Evolutionary conservation across 768 basidiomycete genomes (phyloP).

Genomic region (Hebeloma cylindrosporum): DNA sequence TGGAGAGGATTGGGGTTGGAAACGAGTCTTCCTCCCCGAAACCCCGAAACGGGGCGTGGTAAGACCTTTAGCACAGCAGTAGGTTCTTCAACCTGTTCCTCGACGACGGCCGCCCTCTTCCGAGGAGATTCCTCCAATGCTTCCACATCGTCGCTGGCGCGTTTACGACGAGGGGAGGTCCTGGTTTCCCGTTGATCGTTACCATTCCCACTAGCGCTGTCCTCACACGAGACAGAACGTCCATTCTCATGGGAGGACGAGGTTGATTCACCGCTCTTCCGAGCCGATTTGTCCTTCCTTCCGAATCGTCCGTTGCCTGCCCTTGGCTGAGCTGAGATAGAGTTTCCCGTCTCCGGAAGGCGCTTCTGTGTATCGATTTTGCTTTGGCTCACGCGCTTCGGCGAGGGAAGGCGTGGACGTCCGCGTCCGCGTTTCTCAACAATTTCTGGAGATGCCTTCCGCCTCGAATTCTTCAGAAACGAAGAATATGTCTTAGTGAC

Average conservation of each 20-base stretch:
- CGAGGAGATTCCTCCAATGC: constrained; percentile 33
- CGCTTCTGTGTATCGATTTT: constrained; percentile 28
- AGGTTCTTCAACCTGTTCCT: constrained; percentile 6
- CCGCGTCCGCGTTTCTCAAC: constrained; percentile 41
- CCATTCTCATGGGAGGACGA: constrained; percentile 4
- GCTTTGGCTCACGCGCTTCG: constrained; percentile 14
- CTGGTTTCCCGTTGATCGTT: constrained; percentile 17
- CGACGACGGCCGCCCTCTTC: constrained; percentile 25
- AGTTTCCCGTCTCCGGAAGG: constrained; percentile 39
- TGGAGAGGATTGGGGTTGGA: constrained; percentile 61
- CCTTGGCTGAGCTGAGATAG: constrained; percentile 55
- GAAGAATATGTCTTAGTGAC: constrained; percentile 27
- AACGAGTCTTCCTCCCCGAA: constrained; percentile 48
- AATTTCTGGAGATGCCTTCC: constrained; percentile 14
- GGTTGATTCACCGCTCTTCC: constrained; percentile 22
- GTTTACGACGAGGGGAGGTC: constrained; percentile 30
- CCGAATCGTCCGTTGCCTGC: constrained; percentile 67
- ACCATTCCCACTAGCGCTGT: constrained; percentile 11
- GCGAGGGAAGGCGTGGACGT: constrained; percentile 39
- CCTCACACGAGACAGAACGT: constrained; percentile 1
- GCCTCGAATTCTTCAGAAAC: constrained; percentile 15
- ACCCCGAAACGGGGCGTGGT: constrained; percentile 40
- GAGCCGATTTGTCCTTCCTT: constrained; percentile 52
- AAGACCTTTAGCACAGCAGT: constrained; percentile 33
- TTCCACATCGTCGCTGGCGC: constrained; percentile 34